Percentiles rank a stretch among this genome's conserved stretches.
Conservation (phyloP, 2,329 filamentous ascomycete species). For the Salinomyces thailandicus region DNA sequence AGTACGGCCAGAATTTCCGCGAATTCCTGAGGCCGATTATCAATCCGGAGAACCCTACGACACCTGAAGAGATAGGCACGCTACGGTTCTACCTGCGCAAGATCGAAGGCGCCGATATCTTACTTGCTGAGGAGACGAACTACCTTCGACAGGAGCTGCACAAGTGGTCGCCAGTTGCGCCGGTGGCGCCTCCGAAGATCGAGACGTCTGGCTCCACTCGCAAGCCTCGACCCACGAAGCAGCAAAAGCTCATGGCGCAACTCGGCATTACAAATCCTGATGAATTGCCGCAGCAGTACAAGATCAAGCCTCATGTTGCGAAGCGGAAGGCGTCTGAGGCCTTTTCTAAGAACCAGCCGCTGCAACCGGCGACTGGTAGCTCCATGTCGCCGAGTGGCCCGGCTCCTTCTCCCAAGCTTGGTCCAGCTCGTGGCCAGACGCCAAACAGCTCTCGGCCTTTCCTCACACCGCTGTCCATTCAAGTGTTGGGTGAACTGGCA, state of each 20-base stretch:
- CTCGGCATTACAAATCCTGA: conserved; percentile 84
- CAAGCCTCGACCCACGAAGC: conserved; percentile 90
- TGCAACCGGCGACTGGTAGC: conserved; percentile 21
- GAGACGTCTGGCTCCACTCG: conserved; percentile 83
- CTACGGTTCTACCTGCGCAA: conserved; percentile 94
- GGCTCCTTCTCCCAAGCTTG: conserved; percentile 5
- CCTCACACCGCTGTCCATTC: conserved; percentile 15
- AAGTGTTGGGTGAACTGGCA: conserved; percentile 16
- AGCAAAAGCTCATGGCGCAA: conserved; percentile 86
- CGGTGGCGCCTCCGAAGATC: conserved; percentile 71
- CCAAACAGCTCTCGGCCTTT: conserved; percentile 9
- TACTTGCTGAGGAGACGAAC: conserved; percentile 89
- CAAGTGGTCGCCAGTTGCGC: conserved; percentile 85
- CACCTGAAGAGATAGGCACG: conserved; percentile 74
- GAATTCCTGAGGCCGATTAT: conserved; percentile 71
- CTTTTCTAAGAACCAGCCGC: conserved; percentile 14
- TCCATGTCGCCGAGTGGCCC: conserved; percentile 17
- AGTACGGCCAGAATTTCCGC: conserved; percentile 73
- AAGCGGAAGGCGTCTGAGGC: conserved; percentile 50
- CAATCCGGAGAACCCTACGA: conserved; percentile 63
- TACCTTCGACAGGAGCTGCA: conserved; percentile 93
- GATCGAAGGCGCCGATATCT: conserved; percentile 90
- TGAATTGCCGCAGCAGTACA: conserved; percentile 72
- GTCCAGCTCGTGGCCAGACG: conserved; percentile 4
- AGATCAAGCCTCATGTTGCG: conserved; percentile 63